Conservation (phyloP, 2,329 filamentous ascomycete species). For the Whalleya microplaca region DNA sequence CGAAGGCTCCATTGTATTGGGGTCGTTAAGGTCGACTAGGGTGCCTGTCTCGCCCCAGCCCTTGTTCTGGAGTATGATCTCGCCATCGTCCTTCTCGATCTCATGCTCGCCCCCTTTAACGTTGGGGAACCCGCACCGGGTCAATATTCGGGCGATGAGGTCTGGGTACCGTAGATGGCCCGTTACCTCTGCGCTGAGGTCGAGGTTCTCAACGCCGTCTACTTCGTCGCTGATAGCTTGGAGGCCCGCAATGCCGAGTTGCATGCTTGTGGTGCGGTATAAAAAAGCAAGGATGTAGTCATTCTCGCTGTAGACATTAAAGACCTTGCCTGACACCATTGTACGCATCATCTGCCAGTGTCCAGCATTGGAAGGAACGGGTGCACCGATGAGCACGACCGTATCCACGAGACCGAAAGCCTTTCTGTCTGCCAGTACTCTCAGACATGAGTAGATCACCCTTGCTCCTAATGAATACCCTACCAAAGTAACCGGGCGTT, state of each 20-base stretch:
- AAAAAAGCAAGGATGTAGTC: slow-evolving; percentile 87
- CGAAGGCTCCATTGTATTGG: slow-evolving; percentile 17
- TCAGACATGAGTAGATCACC: slow-evolving; percentile 70
- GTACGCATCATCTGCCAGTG: slow-evolving; percentile 79
- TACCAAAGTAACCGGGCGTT: slow-evolving; percentile 67
- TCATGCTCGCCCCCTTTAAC: slow-evolving; percentile 46
- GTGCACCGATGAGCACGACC: slow-evolving; percentile 74
- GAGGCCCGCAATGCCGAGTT: slow-evolving; percentile 82
- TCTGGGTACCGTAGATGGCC: slow-evolving; percentile 58
- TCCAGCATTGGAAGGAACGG: slow-evolving; percentile 70
- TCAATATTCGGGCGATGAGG: slow-evolving; percentile 55
- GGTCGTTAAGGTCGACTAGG: slow-evolving; percentile 50
- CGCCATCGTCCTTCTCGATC: slow-evolving; percentile 54
- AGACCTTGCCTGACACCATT: slow-evolving; percentile 78
- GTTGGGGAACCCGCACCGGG: slow-evolving; percentile 54
- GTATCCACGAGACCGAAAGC: slow-evolving; percentile 71
- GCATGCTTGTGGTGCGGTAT: slow-evolving; percentile 81
- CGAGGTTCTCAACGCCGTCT: slow-evolving; percentile 63
- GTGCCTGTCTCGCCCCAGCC: slow-evolving; percentile 39
- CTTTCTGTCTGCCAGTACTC: slow-evolving; percentile 64
- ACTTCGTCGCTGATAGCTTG: slow-evolving; percentile 69
- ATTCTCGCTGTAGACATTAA: slow-evolving; percentile 87
- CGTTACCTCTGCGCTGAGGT: slow-evolving; percentile 55
- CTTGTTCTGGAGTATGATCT: slow-evolving; percentile 38
- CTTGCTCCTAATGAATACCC: slow-evolving; percentile 70